Percentiles rank a stretch among this genome's conserved stretches.
Evolutionary conservation across 345 rosid species (phyloP).

Genomic region (Hibiscus mutabilis): DNA sequence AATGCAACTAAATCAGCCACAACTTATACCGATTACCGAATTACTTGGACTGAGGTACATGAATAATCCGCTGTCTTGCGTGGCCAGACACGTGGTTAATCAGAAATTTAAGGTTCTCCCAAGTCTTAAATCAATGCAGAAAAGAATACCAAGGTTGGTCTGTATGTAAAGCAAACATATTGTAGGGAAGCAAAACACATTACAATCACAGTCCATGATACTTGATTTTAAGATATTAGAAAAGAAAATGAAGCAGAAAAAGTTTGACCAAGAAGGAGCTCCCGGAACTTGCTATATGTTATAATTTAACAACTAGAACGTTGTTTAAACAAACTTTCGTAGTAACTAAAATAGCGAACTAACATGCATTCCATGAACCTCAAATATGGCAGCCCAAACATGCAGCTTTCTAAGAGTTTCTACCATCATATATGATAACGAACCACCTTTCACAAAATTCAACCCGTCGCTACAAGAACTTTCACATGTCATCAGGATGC

Average conservation of each 20-base stretch:
- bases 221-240: too few species aligned
- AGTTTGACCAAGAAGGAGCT: too few species aligned
- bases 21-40: neutral
- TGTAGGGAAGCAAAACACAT: neutral
- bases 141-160: neutral
- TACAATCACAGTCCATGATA: neutral
- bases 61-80: neutral
- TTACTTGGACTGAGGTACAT: neutral
- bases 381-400: neutral
- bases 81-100: neutral
- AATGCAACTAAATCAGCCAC: conserved; percentile 1
- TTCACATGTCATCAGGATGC: neutral
- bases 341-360: neutral
- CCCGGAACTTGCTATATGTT: neutral
- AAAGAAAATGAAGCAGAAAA: too few species aligned
- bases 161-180: neutral
- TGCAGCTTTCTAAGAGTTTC: neutral
- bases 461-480: neutral
- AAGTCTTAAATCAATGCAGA: neutral
- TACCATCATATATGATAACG: neutral
- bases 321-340: neutral
- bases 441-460: neutral
- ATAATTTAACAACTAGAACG: neutral
- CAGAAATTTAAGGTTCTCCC: neutral
- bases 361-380: neutral